These are phyloP conservation scores for Moringa oleifera DNA, from an alignment of 345 rosid genomes.

Conservation along the genomic window DNA sequence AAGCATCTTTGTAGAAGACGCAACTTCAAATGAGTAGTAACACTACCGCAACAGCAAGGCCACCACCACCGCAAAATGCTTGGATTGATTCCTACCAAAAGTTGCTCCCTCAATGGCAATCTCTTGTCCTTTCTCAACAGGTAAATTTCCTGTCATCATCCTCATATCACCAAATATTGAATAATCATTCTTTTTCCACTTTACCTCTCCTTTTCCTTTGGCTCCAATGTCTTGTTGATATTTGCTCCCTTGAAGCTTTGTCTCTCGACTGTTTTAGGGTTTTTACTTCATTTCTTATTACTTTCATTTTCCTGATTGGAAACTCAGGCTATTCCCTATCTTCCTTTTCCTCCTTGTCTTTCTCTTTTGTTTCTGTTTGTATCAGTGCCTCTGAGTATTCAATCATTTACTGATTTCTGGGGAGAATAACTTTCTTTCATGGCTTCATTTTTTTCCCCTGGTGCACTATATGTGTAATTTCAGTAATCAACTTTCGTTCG, in stretches of 20 bases:
- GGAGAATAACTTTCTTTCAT: neutral
- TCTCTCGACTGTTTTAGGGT: neutral
- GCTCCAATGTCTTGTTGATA: neutral
- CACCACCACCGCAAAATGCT: slow-evolving; percentile 47
- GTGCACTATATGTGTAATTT: neutral
- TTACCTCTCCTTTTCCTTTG: neutral
- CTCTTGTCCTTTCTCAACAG: slow-evolving; percentile 44
- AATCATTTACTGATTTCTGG: neutral
- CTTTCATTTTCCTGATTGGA: neutral
- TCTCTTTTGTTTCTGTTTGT: neutral
- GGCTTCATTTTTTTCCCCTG: neutral
- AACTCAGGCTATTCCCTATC: neutral
- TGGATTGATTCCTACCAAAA: slow-evolving; percentile 49
- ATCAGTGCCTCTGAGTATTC: neutral
- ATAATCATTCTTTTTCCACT: neutral
- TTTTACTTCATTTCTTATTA: neutral
- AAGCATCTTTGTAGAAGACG: no score
- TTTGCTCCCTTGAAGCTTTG: neutral
- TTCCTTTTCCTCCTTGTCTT: neutral
- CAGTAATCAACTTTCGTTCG: neutral
- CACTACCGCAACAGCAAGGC: slow-evolving; percentile 16
- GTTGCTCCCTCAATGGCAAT: slow-evolving; percentile 54
- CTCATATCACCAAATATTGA: no score
- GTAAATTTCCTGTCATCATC: slow-evolving; percentile 17
- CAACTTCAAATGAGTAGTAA: slow-evolving; percentile 21